Conservation (phyloP, 164 flowering plant genomes). For the Taxillus chinensis region DNA sequence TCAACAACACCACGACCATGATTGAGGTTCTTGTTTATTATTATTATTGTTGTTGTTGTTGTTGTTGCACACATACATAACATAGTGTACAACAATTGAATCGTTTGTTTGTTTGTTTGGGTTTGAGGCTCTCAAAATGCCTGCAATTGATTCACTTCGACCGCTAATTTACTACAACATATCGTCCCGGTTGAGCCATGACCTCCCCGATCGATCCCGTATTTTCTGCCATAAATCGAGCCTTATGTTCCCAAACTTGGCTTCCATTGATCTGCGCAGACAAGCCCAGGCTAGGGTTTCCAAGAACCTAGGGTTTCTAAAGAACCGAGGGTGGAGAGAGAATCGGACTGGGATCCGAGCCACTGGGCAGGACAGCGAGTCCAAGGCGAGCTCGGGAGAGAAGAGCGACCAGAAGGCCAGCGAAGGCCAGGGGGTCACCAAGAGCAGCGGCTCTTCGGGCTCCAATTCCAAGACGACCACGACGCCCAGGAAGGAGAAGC, state of each 20-base stretch:
- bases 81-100: not conserved
- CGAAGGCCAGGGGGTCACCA: conserved; percentile 19
- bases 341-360: conserved; percentile 25
- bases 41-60: too few relatives aligned
- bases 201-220: conserved; percentile 19
- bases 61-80: too few relatives aligned
- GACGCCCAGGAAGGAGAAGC: conserved; percentile 37
- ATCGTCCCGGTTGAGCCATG: conserved; percentile 8
- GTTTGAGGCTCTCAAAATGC: conserved; percentile 16
- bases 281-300: conserved; percentile 17
- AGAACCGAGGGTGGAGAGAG: conserved; percentile 13
- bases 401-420: conserved; percentile 26
- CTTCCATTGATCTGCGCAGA: conserved; percentile 8
- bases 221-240: conserved; percentile 12
- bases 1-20: too few relatives aligned
- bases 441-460: conserved; percentile 23
- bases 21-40: too few relatives aligned
- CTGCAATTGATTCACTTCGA: conserved; percentile 27
- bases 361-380: conserved; percentile 47
- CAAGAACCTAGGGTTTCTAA: conserved; percentile 11
- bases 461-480: conserved; percentile 16
- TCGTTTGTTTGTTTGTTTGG: not conserved
- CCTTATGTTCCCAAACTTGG: conserved; percentile 15
- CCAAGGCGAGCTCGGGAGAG: conserved; percentile 25
- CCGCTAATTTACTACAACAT: conserved; percentile 17